Percentiles rank a stretch among this genome's conserved stretches.
These are phyloP conservation scores for Pleurostoma richardsiae DNA, from an alignment of 2,329 filamentous ascomycete genomes.

Conservation along the genomic window DNA sequence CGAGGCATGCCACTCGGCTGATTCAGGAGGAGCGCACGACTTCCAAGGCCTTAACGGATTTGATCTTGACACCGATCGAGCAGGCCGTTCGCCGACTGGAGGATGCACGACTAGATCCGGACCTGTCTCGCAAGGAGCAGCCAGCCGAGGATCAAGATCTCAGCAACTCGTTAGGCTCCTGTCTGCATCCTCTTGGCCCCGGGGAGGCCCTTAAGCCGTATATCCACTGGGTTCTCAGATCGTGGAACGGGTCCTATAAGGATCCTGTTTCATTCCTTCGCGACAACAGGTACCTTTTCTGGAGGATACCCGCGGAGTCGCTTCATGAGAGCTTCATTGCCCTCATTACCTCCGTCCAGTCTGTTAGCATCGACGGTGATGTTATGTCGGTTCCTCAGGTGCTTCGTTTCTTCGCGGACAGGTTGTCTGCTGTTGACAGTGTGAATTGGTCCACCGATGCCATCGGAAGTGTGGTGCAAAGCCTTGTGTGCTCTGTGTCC, in stretches of 20 bases:
- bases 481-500: slow-evolving; percentile 2
- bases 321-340: slow-evolving; percentile 3
- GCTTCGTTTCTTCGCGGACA: neutral
- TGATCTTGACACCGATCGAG: slow-evolving; percentile 14
- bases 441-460: slow-evolving; percentile 2
- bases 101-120: neutral
- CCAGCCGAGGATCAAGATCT: neutral
- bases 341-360: neutral
- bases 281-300: slow-evolving; percentile 18
- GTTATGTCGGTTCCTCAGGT: slow-evolving; percentile 2
- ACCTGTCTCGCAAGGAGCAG: neutral
- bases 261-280: slow-evolving; percentile 5
- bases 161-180: neutral
- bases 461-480: slow-evolving; percentile 1
- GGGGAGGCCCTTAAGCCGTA: slow-evolving; percentile 5
- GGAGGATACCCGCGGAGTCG: slow-evolving; percentile 10
- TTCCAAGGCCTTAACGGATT: slow-evolving; percentile 6
- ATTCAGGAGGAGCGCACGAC: slow-evolving; percentile 7
- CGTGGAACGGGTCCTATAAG: slow-evolving; percentile 1
- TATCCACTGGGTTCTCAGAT: slow-evolving; percentile 1
- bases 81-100: slow-evolving; percentile 8
- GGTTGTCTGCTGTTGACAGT: neutral
- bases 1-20: slow-evolving; percentile 16
- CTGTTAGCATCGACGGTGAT: neutral
- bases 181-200: slow-evolving; percentile 1